A percentile compares a stretch with the other conserved stretches of the same genome.
phyloP scores from a whole-genome alignment of 169 alveolate genomes.

The Eimeria falciformis region DNA sequence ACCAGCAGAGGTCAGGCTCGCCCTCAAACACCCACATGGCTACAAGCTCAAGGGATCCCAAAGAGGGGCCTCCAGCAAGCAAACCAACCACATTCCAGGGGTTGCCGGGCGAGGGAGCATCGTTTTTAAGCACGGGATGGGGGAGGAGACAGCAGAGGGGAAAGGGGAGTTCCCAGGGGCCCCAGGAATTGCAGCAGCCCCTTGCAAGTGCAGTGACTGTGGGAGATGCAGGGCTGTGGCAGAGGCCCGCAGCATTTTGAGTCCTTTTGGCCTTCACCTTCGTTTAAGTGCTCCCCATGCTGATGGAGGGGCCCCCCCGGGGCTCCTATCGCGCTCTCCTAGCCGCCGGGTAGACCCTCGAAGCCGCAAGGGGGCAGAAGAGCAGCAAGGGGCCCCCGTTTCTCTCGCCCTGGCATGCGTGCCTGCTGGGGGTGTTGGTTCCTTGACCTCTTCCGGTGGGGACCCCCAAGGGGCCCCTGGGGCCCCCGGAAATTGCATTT shows the following conservation, averaged over 20 bases:
- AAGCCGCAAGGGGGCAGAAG: constrained; percentile 2
- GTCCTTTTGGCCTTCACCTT: constrained; percentile 48
- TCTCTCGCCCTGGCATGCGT: constrained; percentile 18
- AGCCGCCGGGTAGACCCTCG: neutral
- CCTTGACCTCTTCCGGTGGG: neutral
- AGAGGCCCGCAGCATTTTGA: constrained; percentile 33
- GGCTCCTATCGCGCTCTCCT: neutral
- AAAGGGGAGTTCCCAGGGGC: neutral
- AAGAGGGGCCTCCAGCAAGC: neutral
- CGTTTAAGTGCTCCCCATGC: neutral
- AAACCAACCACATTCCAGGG: neutral
- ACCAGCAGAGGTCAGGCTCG: constrained; percentile 66
- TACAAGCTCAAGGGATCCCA: constrained; percentile 22
- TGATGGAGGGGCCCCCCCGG: constrained; percentile 1
- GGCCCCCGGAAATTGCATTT: constrained; percentile 41
- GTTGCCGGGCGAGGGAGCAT: neutral
- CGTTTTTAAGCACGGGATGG: neutral
- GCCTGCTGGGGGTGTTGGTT: neutral
- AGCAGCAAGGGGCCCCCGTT: neutral
- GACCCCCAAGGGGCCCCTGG: constrained; percentile 3
- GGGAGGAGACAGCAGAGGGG: neutral
- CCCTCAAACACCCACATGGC: constrained; percentile 72
- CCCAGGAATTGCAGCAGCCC: neutral
- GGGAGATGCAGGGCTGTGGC: constrained; percentile 30
- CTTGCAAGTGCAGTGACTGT: constrained; percentile 44